Percentiles rank a stretch among this genome's conserved stretches.
phyloP scores from a whole-genome alignment of 2,329 filamentous ascomycete genomes.

The Tothia fuscella region DNA sequence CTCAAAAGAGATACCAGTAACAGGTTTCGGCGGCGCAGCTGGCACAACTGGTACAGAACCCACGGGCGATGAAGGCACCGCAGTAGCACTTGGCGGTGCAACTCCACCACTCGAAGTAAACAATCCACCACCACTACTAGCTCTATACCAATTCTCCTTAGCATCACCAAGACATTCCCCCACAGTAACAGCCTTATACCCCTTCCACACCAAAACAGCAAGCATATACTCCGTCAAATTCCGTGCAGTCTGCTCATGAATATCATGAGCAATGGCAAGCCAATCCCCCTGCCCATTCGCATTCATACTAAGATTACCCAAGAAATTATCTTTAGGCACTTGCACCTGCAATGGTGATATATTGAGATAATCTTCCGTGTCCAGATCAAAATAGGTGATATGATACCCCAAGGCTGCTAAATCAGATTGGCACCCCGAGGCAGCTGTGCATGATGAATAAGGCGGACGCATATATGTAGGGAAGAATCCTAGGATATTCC shows the following conservation, averaged over 20 bases:
- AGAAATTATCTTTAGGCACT: conserved; percentile 43
- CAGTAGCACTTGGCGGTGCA: conserved; percentile 21
- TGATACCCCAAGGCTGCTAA: conserved; percentile 42
- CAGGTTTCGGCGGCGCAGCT: conserved; percentile 6
- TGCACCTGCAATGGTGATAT: conserved; percentile 35
- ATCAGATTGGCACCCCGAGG: conserved; percentile 28
- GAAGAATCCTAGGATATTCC: conserved; percentile 43
- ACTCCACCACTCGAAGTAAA: not conserved
- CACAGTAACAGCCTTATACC: conserved; percentile 34
- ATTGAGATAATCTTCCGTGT: conserved; percentile 50
- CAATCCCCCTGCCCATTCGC: conserved; percentile 27
- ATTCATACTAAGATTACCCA: conserved; percentile 19
- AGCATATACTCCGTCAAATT: conserved; percentile 35
- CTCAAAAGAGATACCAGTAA: conserved; percentile 11
- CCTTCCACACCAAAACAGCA: conserved; percentile 24
- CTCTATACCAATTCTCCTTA: conserved; percentile 37
- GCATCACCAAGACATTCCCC: conserved; percentile 37
- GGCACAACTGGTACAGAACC: conserved; percentile 7
- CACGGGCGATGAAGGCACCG: conserved; percentile 21
- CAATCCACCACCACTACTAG: conserved; percentile 20
- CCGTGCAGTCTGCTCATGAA: conserved; percentile 33
- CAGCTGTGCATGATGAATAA: conserved; percentile 35
- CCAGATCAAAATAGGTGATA: conserved; percentile 49
- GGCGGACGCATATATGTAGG: conserved; percentile 43
- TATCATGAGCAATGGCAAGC: conserved; percentile 43